These are phyloP conservation scores for Backusella macrospora DNA, from an alignment of 192 early-diverging fungal genomes.

Conservation along the genomic window DNA sequence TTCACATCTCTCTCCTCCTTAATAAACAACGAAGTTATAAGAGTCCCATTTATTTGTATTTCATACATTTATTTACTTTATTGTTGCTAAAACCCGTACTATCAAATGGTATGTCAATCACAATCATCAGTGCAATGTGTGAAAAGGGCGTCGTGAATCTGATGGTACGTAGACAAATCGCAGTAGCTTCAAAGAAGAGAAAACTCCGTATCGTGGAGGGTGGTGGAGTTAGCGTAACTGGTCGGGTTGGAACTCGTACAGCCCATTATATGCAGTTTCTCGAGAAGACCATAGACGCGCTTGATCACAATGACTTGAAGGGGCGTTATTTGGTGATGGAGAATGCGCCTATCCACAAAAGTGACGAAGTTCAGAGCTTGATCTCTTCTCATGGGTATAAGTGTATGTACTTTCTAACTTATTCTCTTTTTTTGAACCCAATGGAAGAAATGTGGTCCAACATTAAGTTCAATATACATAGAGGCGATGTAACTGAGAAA, in stretches of 20 bases:
- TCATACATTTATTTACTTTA: too few species aligned
- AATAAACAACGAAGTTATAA: too few species aligned
- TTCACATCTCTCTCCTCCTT: too few species aligned
- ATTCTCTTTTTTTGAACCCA: slow-evolving; percentile 20
- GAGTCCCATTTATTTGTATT: too few species aligned
- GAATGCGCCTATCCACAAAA: too few species aligned
- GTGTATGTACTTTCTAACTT: slow-evolving; percentile 12
- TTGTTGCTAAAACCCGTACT: too few species aligned
- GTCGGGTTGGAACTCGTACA: too few species aligned
- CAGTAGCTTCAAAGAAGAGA: slow-evolving; percentile 2
- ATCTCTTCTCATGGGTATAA: slow-evolving; percentile 2
- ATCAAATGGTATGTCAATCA: too few species aligned
- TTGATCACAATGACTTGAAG: not conserved
- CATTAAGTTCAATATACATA: not conserved
- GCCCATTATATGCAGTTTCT: too few species aligned
- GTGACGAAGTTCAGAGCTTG: not conserved
- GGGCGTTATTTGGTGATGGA: slow-evolving; percentile 15
- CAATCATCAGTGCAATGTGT: not conserved
- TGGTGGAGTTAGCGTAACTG: too few species aligned
- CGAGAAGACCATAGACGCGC: too few species aligned
- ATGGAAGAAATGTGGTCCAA: slow-evolving; percentile 19
- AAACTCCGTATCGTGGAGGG: not conserved
- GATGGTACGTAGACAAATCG: not conserved
- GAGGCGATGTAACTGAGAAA: not conserved
- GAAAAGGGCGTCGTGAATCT: slow-evolving; percentile 1